Base-by-base conservation (phyloP, 169 alveolate genomes). In the Plasmodium gaboni region DNA sequence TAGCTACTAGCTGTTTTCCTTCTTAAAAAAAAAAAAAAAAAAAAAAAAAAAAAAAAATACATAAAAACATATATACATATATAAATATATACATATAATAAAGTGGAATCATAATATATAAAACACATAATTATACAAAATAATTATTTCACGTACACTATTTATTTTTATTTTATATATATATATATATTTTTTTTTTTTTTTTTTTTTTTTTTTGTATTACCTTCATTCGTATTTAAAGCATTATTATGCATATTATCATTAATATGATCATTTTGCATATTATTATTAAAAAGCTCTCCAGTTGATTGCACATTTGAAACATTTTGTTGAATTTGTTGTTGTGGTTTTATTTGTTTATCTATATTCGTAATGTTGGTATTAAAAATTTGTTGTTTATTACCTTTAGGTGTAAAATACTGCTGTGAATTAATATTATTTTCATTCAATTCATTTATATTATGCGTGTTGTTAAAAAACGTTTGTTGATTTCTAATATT, bases 401-500 rank as follows among this genome's bases (percentile, higher is more conserved):
- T 65, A 13, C 9, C 48, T 26, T 65, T 65, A 13, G 53, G 73
- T 2, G 13, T 9, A 32, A 12, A 38, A 68, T 15, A 46, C 17
- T 68, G 63, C 2, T 68, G n/a, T 68, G 42, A 42, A 46, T 44
- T 68, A 6, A 44, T 3, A 8, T 68, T 42, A 38, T 12, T 68
- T 9, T 26, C 50, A 19, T 9, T 61, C 1, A 5, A 26, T 22
- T 61, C 22, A 61, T 61, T 61, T 8, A 3, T 17, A 61, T 28
- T 63, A 63, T 63, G 22, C 2, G 67, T 57, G 19, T 57, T 57
- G 32, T 2, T 57, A 17, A 8, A n/a, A 12, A n/a, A n/a, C 1
- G 42, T 68, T 19, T 38, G 57, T 68, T 19, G 76, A 68, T 46
- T 68, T 19, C 76, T 48, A 44, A 68, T 13, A 46, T 68, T 68